Evolutionary conservation across 192 early-diverging fungal genomes (phyloP), one percentile per base, ranked within the genome.

Genomic region (Backusella tarrabulga): DNA sequence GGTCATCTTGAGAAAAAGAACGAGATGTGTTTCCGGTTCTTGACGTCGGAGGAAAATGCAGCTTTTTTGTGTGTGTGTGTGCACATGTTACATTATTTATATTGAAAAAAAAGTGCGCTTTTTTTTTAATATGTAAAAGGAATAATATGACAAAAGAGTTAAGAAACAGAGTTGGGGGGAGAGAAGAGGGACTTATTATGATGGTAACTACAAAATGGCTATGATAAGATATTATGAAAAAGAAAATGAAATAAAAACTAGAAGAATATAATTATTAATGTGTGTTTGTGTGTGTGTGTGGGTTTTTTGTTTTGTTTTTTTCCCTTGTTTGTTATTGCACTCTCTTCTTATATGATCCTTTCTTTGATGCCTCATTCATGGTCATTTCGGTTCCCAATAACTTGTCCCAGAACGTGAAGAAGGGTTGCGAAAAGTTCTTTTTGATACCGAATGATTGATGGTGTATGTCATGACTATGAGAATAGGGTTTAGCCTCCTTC

Each of bases 361-460:
- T 71, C 36, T 71, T 71, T 38, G 14, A 26, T 38, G 70, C 77
- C 67, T 72, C 52, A 44, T 68, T 9, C n/a, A 68, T 26, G 35
- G 74, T 79, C 84, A 83, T 73, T 85, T 82, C 77, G 19, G 92
- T 95, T 17, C 92, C 93, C 77, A 93, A 83, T 50, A 90, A 72
- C 29, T 88, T 84, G 79, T 95, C 93, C 93, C 93, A 95, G 54
- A 90, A 87, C 5, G 90, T 95, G 78, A 93, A 93, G 82, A 92
- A 95, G 8, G 93, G 93, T 85, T 95, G 87, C 8, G 84, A 86
- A 81, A 83, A 91, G 79, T 88, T 88, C 76, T 71, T 86, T 79
- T 90, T 89, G 72, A 88, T 86, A 19, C 89, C 88, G 78, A 84
- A 87, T 34, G 78, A 68, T 68, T 88, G 88, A 75, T 89, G 88